Base-by-base conservation (phyloP, 2,329 filamentous ascomycete genomes). In the Didymella exigua region DNA sequence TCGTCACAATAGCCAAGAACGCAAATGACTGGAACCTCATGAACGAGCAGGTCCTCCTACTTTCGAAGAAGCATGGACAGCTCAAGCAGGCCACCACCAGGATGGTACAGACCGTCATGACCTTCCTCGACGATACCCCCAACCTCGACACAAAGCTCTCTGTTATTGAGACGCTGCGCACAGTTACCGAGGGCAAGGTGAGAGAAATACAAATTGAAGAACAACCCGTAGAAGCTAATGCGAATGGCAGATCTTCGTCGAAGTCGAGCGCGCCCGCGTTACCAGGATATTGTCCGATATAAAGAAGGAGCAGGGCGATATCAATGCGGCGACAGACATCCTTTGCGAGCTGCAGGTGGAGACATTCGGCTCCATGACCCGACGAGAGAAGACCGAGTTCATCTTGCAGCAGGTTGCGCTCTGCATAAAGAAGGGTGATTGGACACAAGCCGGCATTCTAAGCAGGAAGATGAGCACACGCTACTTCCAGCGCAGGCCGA, bases 11-110 rank as follows among this genome's bases (percentile, higher is more conserved):
- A 81, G 93, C 91, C 81, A 98, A 97, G 79, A 84, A 96, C 76
- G 87, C 90, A 18, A 89, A 89, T 65, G 92, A 99, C 76, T 99
- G 95, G 95, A 88, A 86, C 76, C 81, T 97, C 71, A 85, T 99
- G 79, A 98, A 96, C 75, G 95, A 99, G 79, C 95, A 99, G 80
- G 91, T 96, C 60, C 84, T 96, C 69, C 84, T 97, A 62, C 84
- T 99, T 54, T 98, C 95, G 63, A 99, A 99, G 87, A 99, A 99
- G 82, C 95, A 99, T 89, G 91, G 93, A 69, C 95, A 99, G 82
- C 92, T 99, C 74, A 99, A 99, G 79, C 95, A 98, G 79, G 95
- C 95, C 72, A 95, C 93, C 71, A 98, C 95, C 69, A 95, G 93
- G 82, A 99, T 99, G 95, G 93, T 99, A 58, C 95, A 99, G 82